A percentile compares a stretch with the other conserved stretches of the same genome.
These are phyloP conservation scores for Sphaerosporella brunnea DNA, from an alignment of 495 filamentous ascomycete genomes.

Conservation along the genomic window DNA sequence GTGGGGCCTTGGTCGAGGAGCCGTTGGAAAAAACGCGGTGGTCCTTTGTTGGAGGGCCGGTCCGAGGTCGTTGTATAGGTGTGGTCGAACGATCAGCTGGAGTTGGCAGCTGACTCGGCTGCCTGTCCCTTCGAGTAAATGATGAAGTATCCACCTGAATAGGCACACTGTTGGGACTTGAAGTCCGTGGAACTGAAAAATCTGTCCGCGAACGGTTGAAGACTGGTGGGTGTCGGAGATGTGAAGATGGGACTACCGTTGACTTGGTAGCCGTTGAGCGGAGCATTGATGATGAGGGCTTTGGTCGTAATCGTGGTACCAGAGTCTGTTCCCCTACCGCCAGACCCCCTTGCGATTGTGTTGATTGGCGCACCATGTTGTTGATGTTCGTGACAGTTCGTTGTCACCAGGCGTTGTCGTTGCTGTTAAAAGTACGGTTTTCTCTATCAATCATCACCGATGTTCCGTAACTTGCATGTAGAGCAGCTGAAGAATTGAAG, in stretches of 20 bases:
- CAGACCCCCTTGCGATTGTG: background rate
- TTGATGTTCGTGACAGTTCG: background rate
- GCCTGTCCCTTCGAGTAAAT: constrained; percentile 3
- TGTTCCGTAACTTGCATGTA: background rate
- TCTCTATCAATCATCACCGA: constrained; percentile 4
- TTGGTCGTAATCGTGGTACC: constrained; percentile 5
- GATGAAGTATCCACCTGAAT: background rate
- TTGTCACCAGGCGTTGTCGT: constrained; percentile 2
- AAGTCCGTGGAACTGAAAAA: background rate
- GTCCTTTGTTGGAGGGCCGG: constrained; percentile 5
- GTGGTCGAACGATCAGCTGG: constrained; percentile 3
- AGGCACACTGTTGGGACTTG: constrained; percentile 1
- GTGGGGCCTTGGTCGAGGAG: background rate
- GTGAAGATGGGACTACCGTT: background rate
- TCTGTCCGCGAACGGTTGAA: constrained; percentile 3
- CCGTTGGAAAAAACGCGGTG: constrained; percentile 3
- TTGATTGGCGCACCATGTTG: background rate
- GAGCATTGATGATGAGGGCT: constrained; percentile 3
- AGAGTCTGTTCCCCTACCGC: background rate
- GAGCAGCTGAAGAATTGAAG: background rate
- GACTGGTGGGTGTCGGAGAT: background rate
- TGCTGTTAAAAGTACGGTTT: constrained; percentile 1
- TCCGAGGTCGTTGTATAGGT: constrained; percentile 4
- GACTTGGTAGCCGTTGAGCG: constrained; percentile 4
- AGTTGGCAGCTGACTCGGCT: constrained; percentile 3